These are phyloP conservation scores for Tetrapyrgos nigripes DNA, from an alignment of 1,284 basidiomycete genomes.

Conservation along the genomic window DNA sequence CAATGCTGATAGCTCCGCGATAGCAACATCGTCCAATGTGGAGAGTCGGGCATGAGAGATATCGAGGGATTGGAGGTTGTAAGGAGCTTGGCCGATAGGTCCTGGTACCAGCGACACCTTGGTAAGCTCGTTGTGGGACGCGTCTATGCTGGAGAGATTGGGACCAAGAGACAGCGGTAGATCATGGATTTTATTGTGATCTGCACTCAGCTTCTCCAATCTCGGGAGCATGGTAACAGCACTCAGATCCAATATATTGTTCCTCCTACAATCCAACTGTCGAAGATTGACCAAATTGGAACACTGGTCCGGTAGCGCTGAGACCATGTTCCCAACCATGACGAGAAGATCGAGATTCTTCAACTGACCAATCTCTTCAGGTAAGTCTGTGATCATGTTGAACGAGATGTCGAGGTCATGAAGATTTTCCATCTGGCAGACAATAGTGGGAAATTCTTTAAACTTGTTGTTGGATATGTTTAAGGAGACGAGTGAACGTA, in stretches of 20 bases:
- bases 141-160: constrained; percentile 65
- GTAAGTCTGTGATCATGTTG: constrained; percentile 87
- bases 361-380: constrained; percentile 81
- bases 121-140: constrained; percentile 85
- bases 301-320: constrained; percentile 77
- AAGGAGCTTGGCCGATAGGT: constrained; percentile 56
- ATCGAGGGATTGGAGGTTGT: constrained; percentile 79
- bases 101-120: constrained; percentile 74
- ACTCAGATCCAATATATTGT: constrained; percentile 80
- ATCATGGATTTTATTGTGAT: constrained; percentile 83
- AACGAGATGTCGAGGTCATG: constrained; percentile 94
- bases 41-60: constrained; percentile 93
- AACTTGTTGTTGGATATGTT: constrained; percentile 99
- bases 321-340: constrained; percentile 89
- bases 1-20: constrained; percentile 80
- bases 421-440: constrained; percentile 79
- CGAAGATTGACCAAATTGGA: constrained; percentile 67
- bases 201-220: constrained; percentile 73
- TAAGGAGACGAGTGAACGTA: constrained; percentile 78
- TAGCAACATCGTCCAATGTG: constrained; percentile 76
- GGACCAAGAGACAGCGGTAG: constrained; percentile 81
- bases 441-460: constrained; percentile 76
- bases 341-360: constrained; percentile 77
- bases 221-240: constrained; percentile 74
- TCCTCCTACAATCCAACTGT: constrained; percentile 84